phyloP scores from a whole-genome alignment of 139 green algal species.

The Tetradesmus obliquus region DNA sequence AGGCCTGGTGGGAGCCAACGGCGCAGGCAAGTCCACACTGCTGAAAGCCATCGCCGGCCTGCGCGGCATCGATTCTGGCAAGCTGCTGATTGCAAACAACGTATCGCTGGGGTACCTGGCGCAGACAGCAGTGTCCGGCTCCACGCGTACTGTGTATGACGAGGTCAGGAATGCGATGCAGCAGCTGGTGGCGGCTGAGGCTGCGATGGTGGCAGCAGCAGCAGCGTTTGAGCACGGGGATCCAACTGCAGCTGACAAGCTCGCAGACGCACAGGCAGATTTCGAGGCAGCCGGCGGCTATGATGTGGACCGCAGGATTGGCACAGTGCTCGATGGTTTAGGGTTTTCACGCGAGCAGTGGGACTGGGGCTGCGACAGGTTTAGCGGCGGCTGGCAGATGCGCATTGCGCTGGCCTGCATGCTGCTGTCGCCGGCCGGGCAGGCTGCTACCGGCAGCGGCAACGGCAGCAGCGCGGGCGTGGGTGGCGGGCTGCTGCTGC shows the following conservation, averaged over 20 bases:
- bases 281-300: constrained; percentile 69
- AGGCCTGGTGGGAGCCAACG: constrained; percentile 76
- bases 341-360: constrained; percentile 69
- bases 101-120: constrained; percentile 72
- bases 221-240: constrained; percentile 29
- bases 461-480: neutral
- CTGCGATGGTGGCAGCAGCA: constrained; percentile 39
- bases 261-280: constrained; percentile 50
- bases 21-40: constrained; percentile 75
- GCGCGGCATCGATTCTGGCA: constrained; percentile 43
- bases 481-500: constrained; percentile 58
- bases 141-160: constrained; percentile 66
- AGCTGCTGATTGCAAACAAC: constrained; percentile 49
- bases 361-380: constrained; percentile 63
- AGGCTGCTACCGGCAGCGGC: constrained; percentile 43
- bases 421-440: constrained; percentile 71
- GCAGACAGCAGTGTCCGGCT: constrained; percentile 76
- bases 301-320: constrained; percentile 69
- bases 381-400: constrained; percentile 85
- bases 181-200: constrained; percentile 62
- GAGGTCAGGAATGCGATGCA: constrained; percentile 70
- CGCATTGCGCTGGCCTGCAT: constrained; percentile 80
- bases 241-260: constrained; percentile 27
- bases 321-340: constrained; percentile 69
- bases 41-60: constrained; percentile 56